A percentile compares a stretch with the other conserved stretches of the same genome.
These are phyloP conservation scores for Ophiostoma himal-ulmi DNA, from an alignment of 2,329 filamentous ascomycete species.

Conservation along the genomic window DNA sequence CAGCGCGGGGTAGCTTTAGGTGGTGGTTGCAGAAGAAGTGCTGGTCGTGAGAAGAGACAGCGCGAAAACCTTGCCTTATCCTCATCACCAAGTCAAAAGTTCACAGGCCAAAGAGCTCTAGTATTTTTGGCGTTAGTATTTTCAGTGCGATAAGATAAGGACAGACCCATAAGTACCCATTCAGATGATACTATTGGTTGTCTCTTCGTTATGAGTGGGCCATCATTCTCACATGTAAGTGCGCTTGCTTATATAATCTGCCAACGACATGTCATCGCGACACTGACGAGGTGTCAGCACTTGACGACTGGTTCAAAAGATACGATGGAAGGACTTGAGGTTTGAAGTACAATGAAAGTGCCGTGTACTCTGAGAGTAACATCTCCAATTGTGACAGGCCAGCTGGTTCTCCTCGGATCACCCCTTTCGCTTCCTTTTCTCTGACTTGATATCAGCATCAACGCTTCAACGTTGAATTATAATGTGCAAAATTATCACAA, in stretches of 20 bases:
- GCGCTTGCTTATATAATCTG: background rate
- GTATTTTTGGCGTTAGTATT: background rate
- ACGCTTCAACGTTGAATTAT: background rate
- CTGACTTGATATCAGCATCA: background rate
- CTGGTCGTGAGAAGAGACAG: background rate
- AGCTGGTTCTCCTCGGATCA: background rate
- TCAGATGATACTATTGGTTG: background rate
- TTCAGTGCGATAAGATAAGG: slow-evolving; percentile 10
- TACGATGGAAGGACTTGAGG: background rate
- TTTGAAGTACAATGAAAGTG: background rate
- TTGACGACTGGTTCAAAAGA: background rate
- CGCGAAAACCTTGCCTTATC: background rate
- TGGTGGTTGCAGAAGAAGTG: background rate
- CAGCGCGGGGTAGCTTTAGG: background rate
- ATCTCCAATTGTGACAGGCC: background rate
- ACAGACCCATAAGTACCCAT: background rate
- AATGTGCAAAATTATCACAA: background rate
- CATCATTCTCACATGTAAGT: background rate
- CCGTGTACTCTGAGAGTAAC: background rate
- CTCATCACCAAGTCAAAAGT: background rate
- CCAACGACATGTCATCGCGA: slow-evolving; percentile 7
- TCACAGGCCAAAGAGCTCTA: background rate
- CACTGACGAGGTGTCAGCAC: background rate
- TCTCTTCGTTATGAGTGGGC: background rate
- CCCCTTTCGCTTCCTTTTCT: background rate